These are phyloP conservation scores for Dendrothele bispora DNA, from an alignment of 768 basidiomycete genomes.

Conservation along the genomic window DNA sequence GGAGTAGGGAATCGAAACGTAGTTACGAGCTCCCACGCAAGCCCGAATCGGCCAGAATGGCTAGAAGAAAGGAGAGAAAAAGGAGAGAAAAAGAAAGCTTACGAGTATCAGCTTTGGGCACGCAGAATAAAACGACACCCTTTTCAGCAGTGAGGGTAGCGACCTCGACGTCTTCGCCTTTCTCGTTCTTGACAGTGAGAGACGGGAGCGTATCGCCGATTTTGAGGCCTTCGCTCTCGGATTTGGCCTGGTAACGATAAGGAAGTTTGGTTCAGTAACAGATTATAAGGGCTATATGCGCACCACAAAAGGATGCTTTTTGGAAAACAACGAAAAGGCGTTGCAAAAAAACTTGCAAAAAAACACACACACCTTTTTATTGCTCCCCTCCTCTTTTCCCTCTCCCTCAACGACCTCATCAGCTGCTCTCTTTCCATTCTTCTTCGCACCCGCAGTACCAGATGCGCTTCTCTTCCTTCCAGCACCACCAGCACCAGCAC, in stretches of 20 bases:
- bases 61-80: constrained; percentile 1
- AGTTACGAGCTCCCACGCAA: no score
- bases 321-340: neutral
- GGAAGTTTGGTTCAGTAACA: no score
- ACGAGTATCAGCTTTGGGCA: constrained; percentile 88
- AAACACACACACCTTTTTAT: constrained; percentile 2
- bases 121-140: constrained; percentile 80
- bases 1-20: no score
- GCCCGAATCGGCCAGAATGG: no score
- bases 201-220: constrained; percentile 73
- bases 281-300: no score
- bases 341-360: neutral
- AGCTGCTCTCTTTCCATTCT: constrained; percentile 1
- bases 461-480: no score
- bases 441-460: neutral
- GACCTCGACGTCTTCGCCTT: constrained; percentile 76
- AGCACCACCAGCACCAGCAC: no score
- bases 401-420: neutral
- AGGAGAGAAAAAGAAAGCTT: constrained; percentile 24
- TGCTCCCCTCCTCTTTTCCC: neutral
- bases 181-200: constrained; percentile 80
- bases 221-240: constrained; percentile 2
- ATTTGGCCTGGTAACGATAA: neutral
- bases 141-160: constrained; percentile 61
- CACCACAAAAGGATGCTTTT: neutral